Evolutionary conservation across 179 eudicot genomes (phyloP).

Genomic region (Camellia oleifera): DNA sequence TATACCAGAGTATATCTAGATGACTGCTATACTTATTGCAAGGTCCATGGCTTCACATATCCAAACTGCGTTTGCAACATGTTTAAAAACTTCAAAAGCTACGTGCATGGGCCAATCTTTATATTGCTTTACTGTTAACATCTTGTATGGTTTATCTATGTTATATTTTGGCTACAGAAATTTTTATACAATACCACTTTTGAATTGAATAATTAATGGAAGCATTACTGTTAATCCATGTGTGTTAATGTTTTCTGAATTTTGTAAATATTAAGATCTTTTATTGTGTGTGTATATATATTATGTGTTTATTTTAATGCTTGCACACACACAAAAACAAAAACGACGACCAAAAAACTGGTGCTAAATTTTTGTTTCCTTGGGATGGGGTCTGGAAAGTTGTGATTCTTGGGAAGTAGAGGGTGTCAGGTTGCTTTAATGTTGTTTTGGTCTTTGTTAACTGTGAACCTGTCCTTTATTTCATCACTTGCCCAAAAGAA

Average conservation of each 20-base stretch:
- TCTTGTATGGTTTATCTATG: neutral
- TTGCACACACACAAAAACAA: too few species aligned
- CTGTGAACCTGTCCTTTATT: neutral
- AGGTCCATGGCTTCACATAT: neutral
- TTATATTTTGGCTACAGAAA: neutral
- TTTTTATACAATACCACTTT: neutral
- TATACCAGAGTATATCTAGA: neutral
- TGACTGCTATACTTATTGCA: too few species aligned
- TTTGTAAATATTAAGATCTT: neutral
- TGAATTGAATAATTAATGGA: neutral
- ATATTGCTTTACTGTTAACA: neutral
- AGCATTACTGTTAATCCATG: neutral
- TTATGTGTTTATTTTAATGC: neutral
- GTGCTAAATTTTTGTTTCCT: neutral
- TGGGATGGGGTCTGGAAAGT: conserved; percentile 8
- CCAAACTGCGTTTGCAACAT: too few species aligned
- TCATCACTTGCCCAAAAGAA: neutral
- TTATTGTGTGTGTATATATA: neutral
- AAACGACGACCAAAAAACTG: too few species aligned
- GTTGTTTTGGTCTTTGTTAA: neutral
- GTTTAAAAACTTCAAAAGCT: neutral
- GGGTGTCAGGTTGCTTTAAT: conserved; percentile 2
- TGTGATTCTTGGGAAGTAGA: neutral
- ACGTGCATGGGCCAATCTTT: neutral
- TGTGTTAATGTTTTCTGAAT: neutral